Conservation (phyloP, 306 rosid species). For the Prunus armeniaca region DNA sequence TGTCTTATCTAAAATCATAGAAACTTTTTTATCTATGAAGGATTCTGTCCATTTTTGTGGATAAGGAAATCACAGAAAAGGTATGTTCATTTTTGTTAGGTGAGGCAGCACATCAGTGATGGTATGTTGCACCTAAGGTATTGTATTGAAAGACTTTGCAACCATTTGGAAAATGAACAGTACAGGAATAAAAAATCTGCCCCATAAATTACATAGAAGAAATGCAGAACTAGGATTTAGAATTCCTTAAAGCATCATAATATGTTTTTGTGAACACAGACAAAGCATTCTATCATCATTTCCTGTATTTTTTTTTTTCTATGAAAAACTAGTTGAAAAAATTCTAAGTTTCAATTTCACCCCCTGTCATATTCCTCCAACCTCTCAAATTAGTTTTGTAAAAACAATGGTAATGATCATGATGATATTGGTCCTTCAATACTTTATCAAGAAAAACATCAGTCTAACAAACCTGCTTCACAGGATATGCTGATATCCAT, state of each 20-base stretch:
- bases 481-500: neutral
- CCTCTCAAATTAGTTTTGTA: neutral
- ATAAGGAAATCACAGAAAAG: neutral
- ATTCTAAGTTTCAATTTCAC: neutral
- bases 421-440: too few species aligned
- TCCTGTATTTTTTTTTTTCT: neutral
- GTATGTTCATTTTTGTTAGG: slow-evolving; percentile 2
- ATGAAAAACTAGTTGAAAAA: neutral
- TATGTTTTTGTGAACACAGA: neutral
- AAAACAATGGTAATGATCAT: neutral
- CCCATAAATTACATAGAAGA: neutral
- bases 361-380: neutral
- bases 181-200: neutral
- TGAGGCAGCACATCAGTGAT: slow-evolving; percentile 21
- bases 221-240: neutral
- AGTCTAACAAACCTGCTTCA: neutral
- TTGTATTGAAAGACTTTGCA: neutral
- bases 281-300: neutral
- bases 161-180: neutral
- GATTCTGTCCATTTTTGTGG: neutral
- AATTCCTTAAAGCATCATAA: neutral
- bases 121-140: neutral
- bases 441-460: neutral
- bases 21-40: neutral
- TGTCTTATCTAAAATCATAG: neutral